Evolutionary conservation across 495 filamentous ascomycete species (phyloP).

Genomic region (Penicillium steckii): DNA sequence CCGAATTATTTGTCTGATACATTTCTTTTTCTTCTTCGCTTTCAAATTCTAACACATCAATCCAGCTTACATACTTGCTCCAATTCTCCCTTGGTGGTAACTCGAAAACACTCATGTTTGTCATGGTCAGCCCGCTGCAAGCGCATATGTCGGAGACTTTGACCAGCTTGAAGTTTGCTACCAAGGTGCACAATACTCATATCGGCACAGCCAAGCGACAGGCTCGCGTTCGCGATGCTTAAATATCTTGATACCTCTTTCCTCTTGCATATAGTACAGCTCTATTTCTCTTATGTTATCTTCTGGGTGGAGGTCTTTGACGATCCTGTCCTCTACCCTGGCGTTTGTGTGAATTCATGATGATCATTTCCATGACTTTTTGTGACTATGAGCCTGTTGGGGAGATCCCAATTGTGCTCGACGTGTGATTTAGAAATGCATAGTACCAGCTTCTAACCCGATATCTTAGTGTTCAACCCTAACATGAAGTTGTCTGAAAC

Average conservation of each 20-base stretch:
- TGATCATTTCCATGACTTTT: not conserved
- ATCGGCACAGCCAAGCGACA: slow-evolving; percentile 83
- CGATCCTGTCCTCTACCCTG: slow-evolving; percentile 32
- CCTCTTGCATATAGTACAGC: slow-evolving; percentile 25
- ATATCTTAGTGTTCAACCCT: no score
- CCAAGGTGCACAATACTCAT: slow-evolving; percentile 89
- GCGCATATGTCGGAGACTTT: slow-evolving; percentile 90
- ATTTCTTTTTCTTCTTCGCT: not conserved
- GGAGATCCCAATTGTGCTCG: not conserved
- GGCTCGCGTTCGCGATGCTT: slow-evolving; percentile 56
- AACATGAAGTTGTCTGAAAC: no score
- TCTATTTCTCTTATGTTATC: slow-evolving; percentile 9
- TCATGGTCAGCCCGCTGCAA: slow-evolving; percentile 93
- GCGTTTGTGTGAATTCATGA: slow-evolving; percentile 1
- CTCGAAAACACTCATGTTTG: slow-evolving; percentile 97
- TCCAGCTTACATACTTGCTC: slow-evolving; percentile 86
- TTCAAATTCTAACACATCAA: slow-evolving; percentile 3
- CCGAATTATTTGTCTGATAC: not conserved
- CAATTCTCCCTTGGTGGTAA: slow-evolving; percentile 95
- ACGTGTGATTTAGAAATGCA: not conserved
- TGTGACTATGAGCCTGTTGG: no score
- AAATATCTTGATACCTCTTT: slow-evolving; percentile 30
- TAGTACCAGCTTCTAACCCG: no score
- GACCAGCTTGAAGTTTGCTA: slow-evolving; percentile 94
- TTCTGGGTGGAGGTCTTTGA: slow-evolving; percentile 26